Evolutionary conservation across 2,329 filamentous ascomycete genomes (phyloP).

Genomic region (Phialophora expanda): DNA sequence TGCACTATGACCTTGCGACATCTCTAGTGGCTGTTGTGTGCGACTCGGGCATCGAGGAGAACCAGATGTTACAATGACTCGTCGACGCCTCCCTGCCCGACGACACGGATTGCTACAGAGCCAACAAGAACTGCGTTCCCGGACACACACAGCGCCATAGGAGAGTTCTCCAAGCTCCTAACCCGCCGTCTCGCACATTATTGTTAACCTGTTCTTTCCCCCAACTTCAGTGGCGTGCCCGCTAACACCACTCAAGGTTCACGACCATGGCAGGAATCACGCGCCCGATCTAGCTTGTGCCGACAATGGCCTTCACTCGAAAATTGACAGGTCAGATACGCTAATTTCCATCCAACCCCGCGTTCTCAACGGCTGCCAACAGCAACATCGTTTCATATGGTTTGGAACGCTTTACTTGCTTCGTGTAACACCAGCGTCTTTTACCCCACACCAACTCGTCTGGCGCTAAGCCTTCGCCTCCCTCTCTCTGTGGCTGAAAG

Average conservation of each 20-base stretch:
- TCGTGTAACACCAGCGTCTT: not conserved
- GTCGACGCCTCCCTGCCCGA: slow-evolving; percentile 6
- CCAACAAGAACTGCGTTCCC: not conserved
- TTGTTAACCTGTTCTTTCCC: not conserved
- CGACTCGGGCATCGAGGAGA: slow-evolving; percentile 17
- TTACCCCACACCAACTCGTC: not conserved
- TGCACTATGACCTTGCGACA: slow-evolving; percentile 15
- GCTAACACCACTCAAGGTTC: slow-evolving; percentile 8
- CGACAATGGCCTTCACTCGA: slow-evolving; percentile 4
- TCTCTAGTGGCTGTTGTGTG: slow-evolving; percentile 19
- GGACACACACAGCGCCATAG: not conserved
- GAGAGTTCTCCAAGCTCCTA: not conserved
- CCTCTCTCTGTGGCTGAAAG: not conserved
- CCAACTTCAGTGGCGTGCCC: slow-evolving; percentile 4
- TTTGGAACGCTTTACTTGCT: not conserved
- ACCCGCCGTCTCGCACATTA: not conserved
- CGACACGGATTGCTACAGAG: not conserved
- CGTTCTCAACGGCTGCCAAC: slow-evolving; percentile 14
- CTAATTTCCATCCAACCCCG: slow-evolving; percentile 15
- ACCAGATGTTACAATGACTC: slow-evolving; percentile 18
- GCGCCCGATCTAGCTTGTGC: slow-evolving; percentile 8
- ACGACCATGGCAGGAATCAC: slow-evolving; percentile 12
- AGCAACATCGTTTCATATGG: slow-evolving; percentile 14
- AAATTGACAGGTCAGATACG: slow-evolving; percentile 16
- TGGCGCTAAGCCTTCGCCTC: not conserved